Conservation (phyloP, 805 yeast species). For the Cyberlindnera suaveolens region DNA sequence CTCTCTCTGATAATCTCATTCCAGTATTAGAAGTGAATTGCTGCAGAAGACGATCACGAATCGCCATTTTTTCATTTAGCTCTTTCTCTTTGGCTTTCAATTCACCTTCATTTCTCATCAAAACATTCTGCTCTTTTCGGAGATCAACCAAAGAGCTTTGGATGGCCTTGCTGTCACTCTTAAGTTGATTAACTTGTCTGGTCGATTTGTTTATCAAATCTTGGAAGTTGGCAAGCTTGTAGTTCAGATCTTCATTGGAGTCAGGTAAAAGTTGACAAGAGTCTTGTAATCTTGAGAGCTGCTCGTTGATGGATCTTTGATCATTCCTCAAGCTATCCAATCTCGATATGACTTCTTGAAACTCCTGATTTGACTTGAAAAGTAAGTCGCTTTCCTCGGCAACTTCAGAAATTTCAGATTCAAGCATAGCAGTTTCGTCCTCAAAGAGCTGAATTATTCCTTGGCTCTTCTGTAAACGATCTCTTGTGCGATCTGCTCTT, state of each 20-base stretch:
- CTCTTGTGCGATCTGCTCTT: conserved; percentile 55
- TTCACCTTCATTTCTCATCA: conserved; percentile 50
- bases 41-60: conserved; percentile 11
- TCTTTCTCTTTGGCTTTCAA: conserved; percentile 38
- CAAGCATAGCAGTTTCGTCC: conserved; percentile 42
- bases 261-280: conserved; percentile 43
- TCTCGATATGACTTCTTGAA: conserved; percentile 62
- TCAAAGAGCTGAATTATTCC: conserved; percentile 38
- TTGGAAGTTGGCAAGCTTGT: conserved; percentile 37
- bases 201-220: conserved; percentile 24
- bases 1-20: not conserved
- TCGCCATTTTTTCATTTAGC: conserved; percentile 22
- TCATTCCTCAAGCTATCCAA: conserved; percentile 51
- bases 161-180: conserved; percentile 15
- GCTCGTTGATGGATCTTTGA: conserved; percentile 39
- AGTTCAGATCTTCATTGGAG: conserved; percentile 33
- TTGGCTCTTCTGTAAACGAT: conserved; percentile 39
- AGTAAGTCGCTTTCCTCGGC: conserved; percentile 56
- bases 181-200: conserved; percentile 22
- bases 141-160: conserved; percentile 21
- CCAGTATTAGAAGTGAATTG: not conserved
- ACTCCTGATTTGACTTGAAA: conserved; percentile 75
- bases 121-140: conserved; percentile 30
- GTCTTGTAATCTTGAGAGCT: conserved; percentile 42
- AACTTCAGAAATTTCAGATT: conserved; percentile 42